These are phyloP conservation scores for Boletus reticuloceps DNA, from an alignment of 768 basidiomycete species.

Conservation along the genomic window DNA sequence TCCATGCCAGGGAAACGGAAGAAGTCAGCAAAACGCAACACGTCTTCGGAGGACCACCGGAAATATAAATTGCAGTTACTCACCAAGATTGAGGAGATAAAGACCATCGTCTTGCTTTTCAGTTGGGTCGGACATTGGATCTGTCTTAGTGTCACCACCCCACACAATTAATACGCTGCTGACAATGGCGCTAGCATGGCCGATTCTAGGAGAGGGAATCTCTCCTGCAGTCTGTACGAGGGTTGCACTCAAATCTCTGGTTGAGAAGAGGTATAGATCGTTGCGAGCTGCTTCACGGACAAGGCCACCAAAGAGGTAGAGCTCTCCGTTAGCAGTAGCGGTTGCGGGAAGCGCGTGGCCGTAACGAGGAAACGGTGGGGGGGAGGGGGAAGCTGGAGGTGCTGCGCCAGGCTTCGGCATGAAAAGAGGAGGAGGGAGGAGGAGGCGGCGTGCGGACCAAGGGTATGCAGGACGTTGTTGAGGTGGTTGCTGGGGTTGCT, in stretches of 20 bases:
- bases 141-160: constrained; percentile 96
- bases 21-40: constrained; percentile 2
- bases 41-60: not conserved
- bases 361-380: constrained; percentile 93
- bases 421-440: constrained; percentile 63
- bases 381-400: constrained; percentile 67
- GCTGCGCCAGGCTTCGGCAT: constrained; percentile 62
- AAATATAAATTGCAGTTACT: constrained; percentile 28
- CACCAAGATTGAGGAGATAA: constrained; percentile 92
- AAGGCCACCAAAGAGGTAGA: constrained; percentile 96
- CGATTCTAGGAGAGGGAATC: constrained; percentile 86
- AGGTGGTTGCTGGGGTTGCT: constrained; percentile 29
- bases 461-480: constrained; percentile 67
- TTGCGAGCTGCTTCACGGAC: constrained; percentile 87
- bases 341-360: constrained; percentile 87
- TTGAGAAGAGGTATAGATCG: constrained; percentile 90
- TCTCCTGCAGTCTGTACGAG: constrained; percentile 88
- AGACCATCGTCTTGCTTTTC: constrained; percentile 90
- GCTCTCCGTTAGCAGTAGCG: constrained; percentile 77
- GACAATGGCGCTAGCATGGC: constrained; percentile 93
- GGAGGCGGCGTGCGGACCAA: constrained; percentile 77
- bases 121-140: constrained; percentile 51
- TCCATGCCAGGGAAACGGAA: not conserved
- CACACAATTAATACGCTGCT: constrained; percentile 95
- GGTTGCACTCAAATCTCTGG: constrained; percentile 73